Conservation (phyloP, 2,329 filamentous ascomycete species). For the Ciborinia camelliae region DNA sequence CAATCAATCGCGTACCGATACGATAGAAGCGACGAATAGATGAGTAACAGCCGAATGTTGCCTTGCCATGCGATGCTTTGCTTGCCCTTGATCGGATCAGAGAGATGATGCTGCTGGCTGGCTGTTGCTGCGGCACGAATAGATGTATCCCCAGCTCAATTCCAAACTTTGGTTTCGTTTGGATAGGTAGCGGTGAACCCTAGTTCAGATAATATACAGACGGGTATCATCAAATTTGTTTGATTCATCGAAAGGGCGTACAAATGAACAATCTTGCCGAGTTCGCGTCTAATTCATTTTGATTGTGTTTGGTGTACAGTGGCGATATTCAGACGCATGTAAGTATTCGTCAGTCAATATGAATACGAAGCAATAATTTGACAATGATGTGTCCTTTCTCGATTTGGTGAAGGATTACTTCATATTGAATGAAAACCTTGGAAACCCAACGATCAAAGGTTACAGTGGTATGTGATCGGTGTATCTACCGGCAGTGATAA, state of each 20-base stretch:
- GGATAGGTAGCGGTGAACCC: conserved; percentile 14
- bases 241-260: not conserved
- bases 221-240: not conserved
- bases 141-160: conserved; percentile 16
- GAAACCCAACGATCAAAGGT: not conserved
- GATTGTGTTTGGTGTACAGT: not conserved
- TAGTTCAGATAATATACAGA: not conserved
- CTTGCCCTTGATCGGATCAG: not conserved
- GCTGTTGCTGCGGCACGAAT: conserved; percentile 1
- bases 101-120: conserved; percentile 8
- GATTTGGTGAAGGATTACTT: not conserved
- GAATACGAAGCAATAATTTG: not conserved
- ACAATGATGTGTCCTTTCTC: conserved; percentile 7
- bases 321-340: not conserved
- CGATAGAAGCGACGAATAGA: not conserved
- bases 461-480: conserved; percentile 2
- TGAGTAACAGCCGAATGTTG: not conserved
- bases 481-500: conserved; percentile 13
- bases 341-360: not conserved
- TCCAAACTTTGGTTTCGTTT: conserved; percentile 1
- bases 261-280: conserved; percentile 1
- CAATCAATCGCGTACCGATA: not conserved
- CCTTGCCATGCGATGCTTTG: not conserved
- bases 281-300: conserved; percentile 15
- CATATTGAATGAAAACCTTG: conserved; percentile 1